Evolutionary conservation across 495 filamentous ascomycete genomes (phyloP), one percentile per base, ranked within the genome.

Genomic region (Penicillium coprophilum): DNA sequence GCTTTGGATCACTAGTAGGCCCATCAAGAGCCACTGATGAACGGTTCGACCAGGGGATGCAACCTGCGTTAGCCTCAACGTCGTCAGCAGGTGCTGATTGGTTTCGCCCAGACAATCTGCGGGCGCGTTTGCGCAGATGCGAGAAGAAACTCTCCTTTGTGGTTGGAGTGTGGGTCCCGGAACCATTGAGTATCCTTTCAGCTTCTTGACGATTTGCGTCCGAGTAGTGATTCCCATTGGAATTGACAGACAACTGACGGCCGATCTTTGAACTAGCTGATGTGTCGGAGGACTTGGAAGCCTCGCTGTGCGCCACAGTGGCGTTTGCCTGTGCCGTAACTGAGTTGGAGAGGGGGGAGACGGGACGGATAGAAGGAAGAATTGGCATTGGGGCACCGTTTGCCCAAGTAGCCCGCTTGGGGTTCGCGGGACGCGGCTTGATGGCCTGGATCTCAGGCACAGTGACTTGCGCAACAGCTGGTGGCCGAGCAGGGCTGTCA

Each of bases 361-460:
- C 91, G 19, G 95, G 95, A 45, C 89, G 85, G 49, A 99, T 97
- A 7, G 95, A 96, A 19, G 95, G 95, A 38, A 99, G 78, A 57
- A 99, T 99, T 19, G 91, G 94, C 87, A 99, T 99, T 6, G 95
- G 95, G 39, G 94, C 93, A 30, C 86, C 89, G 66, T 89, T 95
- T 6, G 87, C 84, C 92, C 92, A 96, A 15, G 92, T 96, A 12
- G 88, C 84, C 65, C 92, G 84, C 73, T 97, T 97, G 57, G 69
- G 76, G 12, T 81, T 76, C 39, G 78, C 72, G 2, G 87, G 83
- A 46, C 84, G 83, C 13, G 77, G 61, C 70, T 91, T 94, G 12
- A 70, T 62, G 3, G 65, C 44, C 46, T 73, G 69, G 15, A 73
- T 59, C 20, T 88, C 85, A 32, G 74, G 63, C 0, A 66, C 67